Evolutionary conservation across 331 rosid genomes (phyloP).

Genomic region (Saraca asoca): DNA sequence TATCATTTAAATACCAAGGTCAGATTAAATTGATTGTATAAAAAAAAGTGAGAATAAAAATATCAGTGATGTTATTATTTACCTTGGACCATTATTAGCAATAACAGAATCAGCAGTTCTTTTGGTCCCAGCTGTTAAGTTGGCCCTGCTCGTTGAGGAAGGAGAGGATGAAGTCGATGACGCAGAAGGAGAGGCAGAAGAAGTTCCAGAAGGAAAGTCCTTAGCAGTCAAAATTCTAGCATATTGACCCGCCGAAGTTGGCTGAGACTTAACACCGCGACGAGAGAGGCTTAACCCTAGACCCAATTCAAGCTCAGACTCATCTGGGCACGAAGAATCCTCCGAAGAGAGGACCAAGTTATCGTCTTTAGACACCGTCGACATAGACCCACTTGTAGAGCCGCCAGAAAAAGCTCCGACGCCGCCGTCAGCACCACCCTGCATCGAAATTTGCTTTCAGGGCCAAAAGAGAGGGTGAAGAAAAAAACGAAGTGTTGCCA

Average conservation of each 20-base stretch:
- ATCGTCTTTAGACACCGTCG: constrained; percentile 61
- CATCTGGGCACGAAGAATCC: constrained; percentile 73
- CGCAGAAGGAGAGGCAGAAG: constrained; percentile 37
- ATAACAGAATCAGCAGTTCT: constrained; percentile 75
- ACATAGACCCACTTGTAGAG: constrained; percentile 45
- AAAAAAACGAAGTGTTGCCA: background rate
- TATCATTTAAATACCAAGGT: background rate
- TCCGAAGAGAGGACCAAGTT: constrained; percentile 73
- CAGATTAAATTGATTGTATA: background rate
- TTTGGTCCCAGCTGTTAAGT: constrained; percentile 61
- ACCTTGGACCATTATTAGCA: constrained; percentile 61
- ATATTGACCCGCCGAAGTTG: constrained; percentile 23
- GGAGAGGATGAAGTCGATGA: constrained; percentile 36
- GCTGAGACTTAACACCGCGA: constrained; percentile 34
- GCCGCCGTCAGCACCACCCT: constrained; percentile 28
- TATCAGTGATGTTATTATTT: background rate
- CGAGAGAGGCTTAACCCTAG: constrained; percentile 65
- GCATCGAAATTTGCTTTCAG: constrained; percentile 29
- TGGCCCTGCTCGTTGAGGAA: constrained; percentile 54
- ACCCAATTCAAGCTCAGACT: constrained; percentile 71
- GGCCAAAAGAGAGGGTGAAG: background rate
- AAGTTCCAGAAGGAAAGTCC: constrained; percentile 56
- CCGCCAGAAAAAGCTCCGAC: constrained; percentile 12
- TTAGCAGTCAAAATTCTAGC: constrained; percentile 71
- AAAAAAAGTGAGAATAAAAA: background rate